Evolutionary conservation across 768 basidiomycete species (phyloP), one percentile per base, ranked within the genome.

Genomic region (Rhodotorula taiwanensis): DNA sequence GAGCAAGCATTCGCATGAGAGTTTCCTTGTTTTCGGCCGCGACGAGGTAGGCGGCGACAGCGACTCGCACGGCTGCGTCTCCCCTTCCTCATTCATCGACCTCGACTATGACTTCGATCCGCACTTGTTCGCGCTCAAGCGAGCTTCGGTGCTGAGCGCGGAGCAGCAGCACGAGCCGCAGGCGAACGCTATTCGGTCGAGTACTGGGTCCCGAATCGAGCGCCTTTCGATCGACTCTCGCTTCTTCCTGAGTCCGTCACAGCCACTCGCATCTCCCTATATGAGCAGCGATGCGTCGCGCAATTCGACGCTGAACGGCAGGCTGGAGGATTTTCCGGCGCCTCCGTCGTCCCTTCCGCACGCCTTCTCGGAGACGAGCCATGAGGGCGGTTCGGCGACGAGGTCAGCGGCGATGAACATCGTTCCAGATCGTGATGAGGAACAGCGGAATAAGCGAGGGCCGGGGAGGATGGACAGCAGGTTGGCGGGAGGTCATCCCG

Each of bases 61-160:
- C 13, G 52, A 39, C n/a, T 23, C 3, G 4, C 23, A 10, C 30
- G 8, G 14, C 15, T 4, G 7, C 33, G 33, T n/a, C 4, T 48
- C 62, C 1, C 48, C 58, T 6, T 14, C 27, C 10, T 64, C 63
- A 33, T 57, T 58, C 58, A 51, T 52, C 30, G 58, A 51, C 31
- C 23, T 49, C 41, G 36, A 39, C 9, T 9, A 39, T 9, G 36
- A 39, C 10, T n/a, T n/a, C n/a, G n/a, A n/a, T n/a, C n/a, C n/a
- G n/a, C n/a, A n/a, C n/a, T n/a, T n/a, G n/a, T n/a, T n/a, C n/a
- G n/a, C n/a, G n/a, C n/a, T n/a, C n/a, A n/a, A n/a, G n/a, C n/a
- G n/a, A n/a, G n/a, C n/a, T n/a, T n/a, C n/a, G n/a, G n/a, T n/a
- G n/a, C n/a, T n/a, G n/a, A n/a, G n/a, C n/a, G n/a, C n/a, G n/a